Base-by-base conservation (phyloP, 1,139 yeast genomes). In the Hansenula anomala region DNA sequence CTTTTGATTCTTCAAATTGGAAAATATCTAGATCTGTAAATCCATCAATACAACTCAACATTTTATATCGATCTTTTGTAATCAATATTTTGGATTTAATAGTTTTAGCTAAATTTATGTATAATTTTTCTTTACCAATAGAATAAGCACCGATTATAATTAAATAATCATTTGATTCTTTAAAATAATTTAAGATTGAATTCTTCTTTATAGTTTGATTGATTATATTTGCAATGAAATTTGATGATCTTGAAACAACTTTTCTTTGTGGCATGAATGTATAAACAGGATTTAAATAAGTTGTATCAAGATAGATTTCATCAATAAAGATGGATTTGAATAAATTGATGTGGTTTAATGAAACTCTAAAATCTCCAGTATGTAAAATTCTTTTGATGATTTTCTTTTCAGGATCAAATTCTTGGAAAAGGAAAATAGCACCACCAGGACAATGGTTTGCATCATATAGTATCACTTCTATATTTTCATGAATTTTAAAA, bases 391-490 rank as follows among this genome's bases (percentile, higher is more conserved):
- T 59, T 34, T 67, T 52, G 4, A 36, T 20, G 1, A 36, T 35
- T 25, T 28, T 23, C n/a, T 38, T 18, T 18, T 19, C 41, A 52
- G 38, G 47, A 51, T 60, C 58, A 34, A 58, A 55, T 13, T 81
- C 75, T 52, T 82, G 83, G 51, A 87, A 83, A 15, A 89, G 61
- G 45, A 89, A 84, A 0, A 92, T 75, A 0, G 78, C 88, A 1
- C 97, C 87, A 2, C 98, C 98, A 1, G 97, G 97, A 59, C 98
- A 92, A 60, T 92, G 98, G 50, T 92, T 90, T 0, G 97, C 98
- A 46, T 86, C 87, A 10, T 84, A 62, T 10, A 81, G 67, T 0
- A 80, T 73, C 0, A 87, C 89, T 34, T 69, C 69, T 1, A 87
- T 59, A 0, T 74, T 69, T 0, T 79, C 78, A 3, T 63, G 58